Percentiles rank a stretch among this genome's conserved stretches.
These are phyloP conservation scores for Lobosporangium transversale DNA, from an alignment of 192 early-diverging fungal genomes.

Conservation along the genomic window DNA sequence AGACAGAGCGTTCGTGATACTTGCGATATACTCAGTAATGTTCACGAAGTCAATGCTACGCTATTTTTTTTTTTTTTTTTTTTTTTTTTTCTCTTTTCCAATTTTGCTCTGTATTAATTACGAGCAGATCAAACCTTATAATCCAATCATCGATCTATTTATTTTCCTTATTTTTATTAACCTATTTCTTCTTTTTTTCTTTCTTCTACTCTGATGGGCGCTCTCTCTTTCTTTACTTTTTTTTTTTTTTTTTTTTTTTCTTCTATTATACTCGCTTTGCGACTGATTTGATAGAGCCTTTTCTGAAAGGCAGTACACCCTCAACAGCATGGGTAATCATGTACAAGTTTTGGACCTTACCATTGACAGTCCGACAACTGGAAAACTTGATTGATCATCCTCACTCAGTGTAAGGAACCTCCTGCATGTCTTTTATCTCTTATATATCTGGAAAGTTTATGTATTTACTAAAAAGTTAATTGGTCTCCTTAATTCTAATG, in stretches of 20 bases:
- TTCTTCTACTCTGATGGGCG: neutral
- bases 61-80: neutral
- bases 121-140: neutral
- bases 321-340: conserved; percentile 86
- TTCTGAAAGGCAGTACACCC: conserved; percentile 79
- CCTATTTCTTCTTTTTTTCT: conserved; percentile 8
- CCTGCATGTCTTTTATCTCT: too few relatives aligned
- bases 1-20: conserved; percentile 4
- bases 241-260: conserved; percentile 4
- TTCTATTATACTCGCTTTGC: neutral
- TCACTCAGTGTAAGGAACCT: conserved; percentile 74
- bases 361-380: conserved; percentile 80
- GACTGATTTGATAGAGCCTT: conserved; percentile 66
- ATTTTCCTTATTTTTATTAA: conserved; percentile 32
- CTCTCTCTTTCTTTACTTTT: neutral
- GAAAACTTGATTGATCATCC: conserved; percentile 77
- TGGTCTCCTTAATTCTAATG: too few relatives aligned
- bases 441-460: too few relatives aligned
- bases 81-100: conserved; percentile 1
- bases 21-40: conserved; percentile 40
- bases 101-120: neutral
- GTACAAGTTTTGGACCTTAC: conserved; percentile 85
- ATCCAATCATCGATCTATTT: too few relatives aligned
- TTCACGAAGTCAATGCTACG: conserved; percentile 17
- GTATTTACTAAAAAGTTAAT: too few relatives aligned